Base-by-base conservation (phyloP, 495 filamentous ascomycete species). In the Penicillium roqueforti region DNA sequence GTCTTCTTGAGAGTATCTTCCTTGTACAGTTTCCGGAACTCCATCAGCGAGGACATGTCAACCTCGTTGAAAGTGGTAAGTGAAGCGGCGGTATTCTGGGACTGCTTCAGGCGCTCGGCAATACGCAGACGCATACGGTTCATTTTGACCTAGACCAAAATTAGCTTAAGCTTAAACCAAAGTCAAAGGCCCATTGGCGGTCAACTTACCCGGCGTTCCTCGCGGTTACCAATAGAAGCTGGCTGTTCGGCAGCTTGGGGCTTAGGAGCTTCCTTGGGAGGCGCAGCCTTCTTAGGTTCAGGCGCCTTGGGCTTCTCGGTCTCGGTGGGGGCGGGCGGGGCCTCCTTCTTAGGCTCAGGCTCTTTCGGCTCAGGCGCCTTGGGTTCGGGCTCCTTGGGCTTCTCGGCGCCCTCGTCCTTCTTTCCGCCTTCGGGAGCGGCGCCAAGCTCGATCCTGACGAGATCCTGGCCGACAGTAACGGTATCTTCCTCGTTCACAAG, bases 31-130 rank as follows among this genome's bases (percentile, higher is more conserved):
- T 93, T 96, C 37, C 93, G 88, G 78, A 99, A 89, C 47, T 96
- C 90, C 89, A 99, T 96, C 18, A 99, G 74, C 11, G 87, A 86
- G 5, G 95, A 97, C 95, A 99, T 99, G 67, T 99, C 95, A 45
- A 99, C 93, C 71, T 99, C 93, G 70, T 99, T 96, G 79, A 99
- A 99, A 16, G 93, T 99, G 16, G 93, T 97, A 47, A 99, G 76
- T 14, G 93, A 96, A 31, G 93, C 93, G 48, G 95, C 93, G 4
- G 93, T 97, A 76, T 99, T 97, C 75, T 99, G 93, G 14, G 92
- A 97, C 67, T 98, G 93, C 82, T 98, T 98, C 46, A 98, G 80
- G 57, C 93, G 92, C 78, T 98, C 93, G 19, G 93, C 89, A 57
- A 97, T 98, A 19, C 93, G 84, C 40, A 97, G 82, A 46, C 93